Conservation (phyloP, 1,284 basidiomycete species). For the Pterula multifida region DNA sequence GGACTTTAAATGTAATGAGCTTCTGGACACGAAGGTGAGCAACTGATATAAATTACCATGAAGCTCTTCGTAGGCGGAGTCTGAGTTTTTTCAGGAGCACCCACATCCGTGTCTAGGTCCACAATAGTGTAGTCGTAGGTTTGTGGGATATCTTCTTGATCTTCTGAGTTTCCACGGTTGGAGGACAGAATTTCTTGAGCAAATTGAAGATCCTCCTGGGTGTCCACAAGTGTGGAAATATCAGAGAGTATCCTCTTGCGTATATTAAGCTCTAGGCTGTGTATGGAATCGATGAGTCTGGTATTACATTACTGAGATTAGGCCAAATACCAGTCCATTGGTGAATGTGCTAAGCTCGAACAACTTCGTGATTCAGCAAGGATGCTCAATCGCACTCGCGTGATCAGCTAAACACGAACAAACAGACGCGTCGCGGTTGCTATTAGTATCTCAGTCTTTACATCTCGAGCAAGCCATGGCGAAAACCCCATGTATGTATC, state of each 20-base stretch:
- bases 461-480: neutral
- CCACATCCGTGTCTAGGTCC: neutral
- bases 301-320: neutral
- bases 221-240: conserved; percentile 43
- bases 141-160: conserved; percentile 1
- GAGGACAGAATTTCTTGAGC: conserved; percentile 48
- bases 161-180: conserved; percentile 48
- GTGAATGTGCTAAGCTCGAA: no score
- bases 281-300: neutral
- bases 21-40: neutral
- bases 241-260: conserved; percentile 74
- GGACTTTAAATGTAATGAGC: conserved; percentile 20
- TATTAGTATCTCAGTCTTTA: neutral
- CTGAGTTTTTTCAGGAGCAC: neutral
- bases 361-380: no score
- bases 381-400: no score
- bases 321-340: neutral
- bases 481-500: neutral
- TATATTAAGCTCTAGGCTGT: conserved; percentile 67
- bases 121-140: neutral
- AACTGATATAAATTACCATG: neutral
- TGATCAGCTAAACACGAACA: no score
- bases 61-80: neutral
- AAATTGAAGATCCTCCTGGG: conserved; percentile 31
- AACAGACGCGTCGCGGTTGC: neutral